Conservation (phyloP, 2,329 filamentous ascomycete genomes). For the Fusarium decemcellulare region DNA sequence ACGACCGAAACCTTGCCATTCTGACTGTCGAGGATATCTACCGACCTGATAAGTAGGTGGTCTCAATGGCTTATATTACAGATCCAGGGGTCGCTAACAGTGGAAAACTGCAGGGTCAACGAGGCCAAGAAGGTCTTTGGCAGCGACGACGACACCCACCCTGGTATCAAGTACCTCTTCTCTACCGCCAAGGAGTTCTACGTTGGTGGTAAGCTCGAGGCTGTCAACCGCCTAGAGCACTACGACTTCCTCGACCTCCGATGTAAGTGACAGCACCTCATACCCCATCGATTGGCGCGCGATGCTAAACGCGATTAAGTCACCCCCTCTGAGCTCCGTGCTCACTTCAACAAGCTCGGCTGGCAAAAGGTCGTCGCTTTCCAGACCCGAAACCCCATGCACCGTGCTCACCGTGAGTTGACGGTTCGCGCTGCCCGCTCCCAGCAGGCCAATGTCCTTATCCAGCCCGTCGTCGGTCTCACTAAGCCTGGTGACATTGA, state of each 20-base stretch:
- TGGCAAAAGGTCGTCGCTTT: constrained; percentile 98
- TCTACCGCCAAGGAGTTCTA: constrained; percentile 88
- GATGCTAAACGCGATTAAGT: constrained; percentile 62
- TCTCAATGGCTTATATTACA: neutral
- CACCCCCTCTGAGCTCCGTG: constrained; percentile 92
- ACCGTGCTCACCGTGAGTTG: constrained; percentile 97
- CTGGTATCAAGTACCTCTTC: constrained; percentile 92
- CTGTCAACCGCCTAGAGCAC: constrained; percentile 95
- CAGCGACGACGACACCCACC: constrained; percentile 89
- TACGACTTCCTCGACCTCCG: constrained; percentile 98
- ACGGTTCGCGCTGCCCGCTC: constrained; percentile 96
- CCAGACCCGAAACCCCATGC: constrained; percentile 99
- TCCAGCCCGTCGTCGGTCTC: constrained; percentile 97
- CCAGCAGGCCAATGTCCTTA: constrained; percentile 98
- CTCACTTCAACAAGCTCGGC: constrained; percentile 99
- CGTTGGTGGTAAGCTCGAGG: constrained; percentile 95
- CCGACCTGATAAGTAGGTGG: constrained; percentile 90
- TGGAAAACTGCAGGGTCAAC: constrained; percentile 71
- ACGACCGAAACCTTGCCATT: constrained; percentile 96
- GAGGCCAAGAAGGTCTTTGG: constrained; percentile 97
- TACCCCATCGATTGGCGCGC: neutral
- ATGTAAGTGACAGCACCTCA: constrained; percentile 70
- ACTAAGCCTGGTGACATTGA: constrained; percentile 99
- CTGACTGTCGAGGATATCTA: constrained; percentile 97
- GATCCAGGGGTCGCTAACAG: constrained; percentile 34